These are phyloP conservation scores for Fragosphaeria purpurea DNA, from an alignment of 2,329 filamentous ascomycete species.

Conservation along the genomic window DNA sequence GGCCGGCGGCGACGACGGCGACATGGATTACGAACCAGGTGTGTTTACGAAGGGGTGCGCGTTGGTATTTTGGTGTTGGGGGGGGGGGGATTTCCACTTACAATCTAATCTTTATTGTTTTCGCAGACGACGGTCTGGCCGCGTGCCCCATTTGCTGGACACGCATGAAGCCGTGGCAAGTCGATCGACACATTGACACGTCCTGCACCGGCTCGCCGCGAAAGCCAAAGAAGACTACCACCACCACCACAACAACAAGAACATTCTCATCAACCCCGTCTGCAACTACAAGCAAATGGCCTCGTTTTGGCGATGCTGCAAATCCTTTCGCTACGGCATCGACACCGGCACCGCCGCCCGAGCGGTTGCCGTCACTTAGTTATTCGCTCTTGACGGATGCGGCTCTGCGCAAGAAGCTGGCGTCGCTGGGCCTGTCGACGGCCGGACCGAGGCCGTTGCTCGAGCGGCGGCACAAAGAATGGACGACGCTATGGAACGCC, in stretches of 20 bases:
- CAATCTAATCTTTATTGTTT: neutral
- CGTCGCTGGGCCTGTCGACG: slow-evolving; percentile 67
- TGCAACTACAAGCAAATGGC: neutral
- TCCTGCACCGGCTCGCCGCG: slow-evolving; percentile 34
- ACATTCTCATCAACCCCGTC: neutral
- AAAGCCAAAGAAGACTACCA: neutral
- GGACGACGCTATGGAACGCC: slow-evolving; percentile 92
- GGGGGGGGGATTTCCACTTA: too few species aligned
- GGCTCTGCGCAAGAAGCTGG: slow-evolving; percentile 68
- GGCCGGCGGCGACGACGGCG: slow-evolving; percentile 18
- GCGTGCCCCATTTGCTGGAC: slow-evolving; percentile 72
- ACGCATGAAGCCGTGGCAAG: slow-evolving; percentile 68
- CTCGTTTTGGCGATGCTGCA: neutral
- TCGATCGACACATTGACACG: slow-evolving; percentile 72
- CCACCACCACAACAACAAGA: neutral
- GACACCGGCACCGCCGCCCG: slow-evolving; percentile 24
- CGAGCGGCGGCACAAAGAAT: slow-evolving; percentile 77
- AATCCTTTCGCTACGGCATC: slow-evolving; percentile 4
- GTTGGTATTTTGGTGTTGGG: too few species aligned
- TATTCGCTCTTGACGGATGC: slow-evolving; percentile 80
- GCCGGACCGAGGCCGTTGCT: slow-evolving; percentile 59
- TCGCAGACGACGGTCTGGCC: slow-evolving; percentile 61
- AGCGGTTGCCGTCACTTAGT: slow-evolving; percentile 69
- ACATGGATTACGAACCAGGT: slow-evolving; percentile 23
- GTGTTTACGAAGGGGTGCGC: slow-evolving; percentile 1